Evolutionary conservation across 106 monocot species (phyloP).

Genomic region (Ottelia alismoides): DNA sequence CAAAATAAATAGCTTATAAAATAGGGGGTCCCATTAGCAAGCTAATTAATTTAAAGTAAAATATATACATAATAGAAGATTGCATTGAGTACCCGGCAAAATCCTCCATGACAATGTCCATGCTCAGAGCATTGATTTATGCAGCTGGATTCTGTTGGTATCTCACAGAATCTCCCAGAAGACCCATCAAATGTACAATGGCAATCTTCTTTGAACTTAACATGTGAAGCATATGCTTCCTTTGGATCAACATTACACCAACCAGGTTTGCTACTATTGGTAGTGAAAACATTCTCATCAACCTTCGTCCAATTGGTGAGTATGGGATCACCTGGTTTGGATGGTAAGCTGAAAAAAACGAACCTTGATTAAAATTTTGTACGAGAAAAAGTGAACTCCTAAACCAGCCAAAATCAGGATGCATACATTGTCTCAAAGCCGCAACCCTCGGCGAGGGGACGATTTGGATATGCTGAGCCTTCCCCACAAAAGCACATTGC

Average conservation of each 20-base stretch:
- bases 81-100: constrained; percentile 50
- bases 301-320: constrained; percentile 44
- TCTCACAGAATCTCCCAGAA: constrained; percentile 66
- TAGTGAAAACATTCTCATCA: constrained; percentile 66
- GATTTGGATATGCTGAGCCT: constrained; percentile 79
- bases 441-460: constrained; percentile 65
- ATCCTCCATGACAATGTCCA: constrained; percentile 89
- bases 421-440: constrained; percentile 55
- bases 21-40: too few relatives aligned
- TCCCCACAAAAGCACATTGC: constrained; percentile 91
- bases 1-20: too few relatives aligned
- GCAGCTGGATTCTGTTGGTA: constrained; percentile 53
- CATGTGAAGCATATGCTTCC: constrained; percentile 50
- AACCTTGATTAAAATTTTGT: too few relatives aligned
- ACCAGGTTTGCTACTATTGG: constrained; percentile 47
- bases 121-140: constrained; percentile 79
- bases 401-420: too few relatives aligned
- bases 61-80: background rate
- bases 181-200: constrained; percentile 82
- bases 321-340: constrained; percentile 31
- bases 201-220: constrained; percentile 64
- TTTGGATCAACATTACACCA: constrained; percentile 85
- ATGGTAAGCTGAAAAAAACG: constrained; percentile 28
- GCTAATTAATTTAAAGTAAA: too few relatives aligned
- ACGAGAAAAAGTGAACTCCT: background rate